phyloP scores from a whole-genome alignment of 2,329 filamentous ascomycete species.

The Colletotrichum eremochloae region DNA sequence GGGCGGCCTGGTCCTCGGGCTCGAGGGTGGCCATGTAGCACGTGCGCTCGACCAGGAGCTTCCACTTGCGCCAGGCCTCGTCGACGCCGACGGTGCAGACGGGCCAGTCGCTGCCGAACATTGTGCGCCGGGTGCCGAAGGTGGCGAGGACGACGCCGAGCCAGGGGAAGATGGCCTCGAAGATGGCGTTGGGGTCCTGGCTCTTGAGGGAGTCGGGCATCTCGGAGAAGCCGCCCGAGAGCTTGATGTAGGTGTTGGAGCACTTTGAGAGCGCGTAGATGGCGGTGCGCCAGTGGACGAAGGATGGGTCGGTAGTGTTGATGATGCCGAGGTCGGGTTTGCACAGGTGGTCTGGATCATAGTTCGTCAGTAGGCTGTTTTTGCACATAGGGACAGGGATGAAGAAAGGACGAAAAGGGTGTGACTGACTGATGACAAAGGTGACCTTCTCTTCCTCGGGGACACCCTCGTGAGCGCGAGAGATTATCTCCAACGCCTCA shows the following conservation, averaged over 20 bases:
- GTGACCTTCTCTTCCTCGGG: constrained; percentile 70
- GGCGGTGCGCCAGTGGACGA: constrained; percentile 76
- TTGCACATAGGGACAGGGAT: neutral
- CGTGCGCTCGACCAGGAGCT: constrained; percentile 75
- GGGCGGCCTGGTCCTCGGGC: constrained; percentile 71
- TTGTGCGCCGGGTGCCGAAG: constrained; percentile 80
- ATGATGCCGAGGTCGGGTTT: constrained; percentile 82
- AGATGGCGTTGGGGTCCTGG: constrained; percentile 67
- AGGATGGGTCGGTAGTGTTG: constrained; percentile 70
- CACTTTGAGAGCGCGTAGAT: constrained; percentile 77
- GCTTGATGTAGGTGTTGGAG: constrained; percentile 84
- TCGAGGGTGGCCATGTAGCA: constrained; percentile 73
- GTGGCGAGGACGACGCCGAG: constrained; percentile 77
- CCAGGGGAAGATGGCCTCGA: constrained; percentile 77
- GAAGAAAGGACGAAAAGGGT: neutral
- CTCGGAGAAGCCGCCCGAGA: constrained; percentile 87
- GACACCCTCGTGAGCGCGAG: constrained; percentile 73
- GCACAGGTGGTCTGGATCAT: constrained; percentile 81
- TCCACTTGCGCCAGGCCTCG: constrained; percentile 83
- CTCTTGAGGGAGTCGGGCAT: constrained; percentile 70
- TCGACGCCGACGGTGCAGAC: constrained; percentile 77
- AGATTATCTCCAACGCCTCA: constrained; percentile 78
- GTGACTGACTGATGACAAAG: constrained; percentile 77
- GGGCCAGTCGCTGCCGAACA: constrained; percentile 97
- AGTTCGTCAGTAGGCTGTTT: constrained; percentile 6